Percentiles rank a stretch among this genome's conserved stretches.
Evolutionary conservation across 2,329 filamentous ascomycete genomes (phyloP).

Genomic region (Penicillium concentricum): DNA sequence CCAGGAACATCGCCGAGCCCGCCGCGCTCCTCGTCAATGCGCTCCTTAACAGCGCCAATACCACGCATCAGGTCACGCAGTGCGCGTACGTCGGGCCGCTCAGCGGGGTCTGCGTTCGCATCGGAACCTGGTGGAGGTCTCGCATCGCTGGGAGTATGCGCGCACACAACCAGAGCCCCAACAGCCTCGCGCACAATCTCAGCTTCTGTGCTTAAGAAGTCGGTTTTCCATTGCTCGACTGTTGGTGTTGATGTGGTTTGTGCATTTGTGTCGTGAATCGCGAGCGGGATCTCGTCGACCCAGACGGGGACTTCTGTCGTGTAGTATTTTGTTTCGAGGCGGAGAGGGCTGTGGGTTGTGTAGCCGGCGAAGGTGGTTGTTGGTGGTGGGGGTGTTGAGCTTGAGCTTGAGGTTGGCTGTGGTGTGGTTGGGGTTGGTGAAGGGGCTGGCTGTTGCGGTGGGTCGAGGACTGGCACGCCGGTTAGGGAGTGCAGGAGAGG

Average conservation of each 20-base stretch:
- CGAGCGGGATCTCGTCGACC: constrained; percentile 47
- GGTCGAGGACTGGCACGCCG: constrained; percentile 28
- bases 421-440: background rate
- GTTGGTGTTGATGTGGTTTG: constrained; percentile 12
- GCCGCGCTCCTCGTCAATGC: constrained; percentile 45
- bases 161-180: constrained; percentile 42
- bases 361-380: constrained; percentile 45
- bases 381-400: constrained; percentile 4
- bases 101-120: background rate
- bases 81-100: constrained; percentile 24
- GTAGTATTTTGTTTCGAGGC: constrained; percentile 46
- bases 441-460: constrained; percentile 19
- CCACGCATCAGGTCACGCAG: constrained; percentile 37
- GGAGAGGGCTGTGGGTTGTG: constrained; percentile 45
- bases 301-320: constrained; percentile 45
- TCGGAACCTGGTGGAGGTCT: background rate
- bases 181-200: constrained; percentile 46
- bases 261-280: background rate
- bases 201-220: constrained; percentile 44
- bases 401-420: background rate
- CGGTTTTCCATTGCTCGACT: constrained; percentile 36
- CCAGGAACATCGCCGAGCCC: constrained; percentile 40
- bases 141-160: constrained; percentile 27
- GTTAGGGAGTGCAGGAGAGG: constrained; percentile 39
- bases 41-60: constrained; percentile 38